phyloP scores from a whole-genome alignment of 768 basidiomycete species.

The Gautieria morchelliformis region DNA sequence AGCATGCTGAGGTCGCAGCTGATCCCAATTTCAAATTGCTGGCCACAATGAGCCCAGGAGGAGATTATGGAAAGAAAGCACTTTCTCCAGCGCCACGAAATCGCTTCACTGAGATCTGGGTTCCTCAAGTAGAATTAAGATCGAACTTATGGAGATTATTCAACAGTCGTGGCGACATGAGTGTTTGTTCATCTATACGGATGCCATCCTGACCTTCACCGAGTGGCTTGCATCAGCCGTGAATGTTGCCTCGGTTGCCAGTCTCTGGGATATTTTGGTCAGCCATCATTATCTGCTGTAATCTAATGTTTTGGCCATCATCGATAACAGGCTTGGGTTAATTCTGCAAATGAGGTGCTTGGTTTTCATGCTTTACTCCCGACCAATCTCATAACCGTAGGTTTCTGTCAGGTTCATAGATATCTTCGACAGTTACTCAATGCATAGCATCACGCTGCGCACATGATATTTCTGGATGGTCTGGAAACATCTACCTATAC shows the following conservation, averaged over 20 bases:
- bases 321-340: slow-evolving; percentile 70
- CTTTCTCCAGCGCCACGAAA: slow-evolving; percentile 93
- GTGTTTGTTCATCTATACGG: slow-evolving; percentile 44
- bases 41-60: slow-evolving; percentile 99
- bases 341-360: slow-evolving; percentile 66
- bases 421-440: neutral
- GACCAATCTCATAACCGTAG: slow-evolving; percentile 56
- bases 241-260: slow-evolving; percentile 56
- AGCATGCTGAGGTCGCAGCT: slow-evolving; percentile 59
- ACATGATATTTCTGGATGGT: slow-evolving; percentile 89
- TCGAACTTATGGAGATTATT: slow-evolving; percentile 70
- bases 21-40: slow-evolving; percentile 71
- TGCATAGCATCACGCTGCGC: slow-evolving; percentile 78
- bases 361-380: slow-evolving; percentile 24
- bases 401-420: slow-evolving; percentile 15
- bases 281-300: slow-evolving; percentile 14
- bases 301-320: neutral
- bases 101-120: slow-evolving; percentile 99
- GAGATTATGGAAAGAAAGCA: slow-evolving; percentile 98
- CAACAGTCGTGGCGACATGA: slow-evolving; percentile 55
- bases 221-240: slow-evolving; percentile 65
- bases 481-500: slow-evolving; percentile 66
- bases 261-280: slow-evolving; percentile 84
- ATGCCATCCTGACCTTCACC: slow-evolving; percentile 61
- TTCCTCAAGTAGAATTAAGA: slow-evolving; percentile 69